A percentile compares a stretch with the other conserved stretches of the same genome.
Conservation (phyloP, 306 rosid genomes). For the Trichosanthes truncata region DNA sequence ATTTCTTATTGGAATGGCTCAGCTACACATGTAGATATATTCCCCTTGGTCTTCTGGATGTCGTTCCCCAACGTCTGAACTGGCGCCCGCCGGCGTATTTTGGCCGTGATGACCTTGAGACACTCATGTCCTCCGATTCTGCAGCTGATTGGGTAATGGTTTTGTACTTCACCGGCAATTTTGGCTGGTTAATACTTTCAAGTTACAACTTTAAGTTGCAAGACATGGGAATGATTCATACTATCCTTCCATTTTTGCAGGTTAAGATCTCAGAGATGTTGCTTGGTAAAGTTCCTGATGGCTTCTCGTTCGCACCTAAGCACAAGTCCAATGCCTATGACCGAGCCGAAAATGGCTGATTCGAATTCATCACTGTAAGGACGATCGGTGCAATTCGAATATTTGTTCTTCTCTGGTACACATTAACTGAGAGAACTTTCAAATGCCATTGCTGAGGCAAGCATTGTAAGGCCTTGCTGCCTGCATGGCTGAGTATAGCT, state of each 20-base stretch:
- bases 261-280: conserved; percentile 74
- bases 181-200: neutral
- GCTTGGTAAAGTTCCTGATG: conserved; percentile 93
- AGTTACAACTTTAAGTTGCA: neutral
- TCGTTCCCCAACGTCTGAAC: conserved; percentile 66
- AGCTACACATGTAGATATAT: conserved; percentile 79
- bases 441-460: neutral
- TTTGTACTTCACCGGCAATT: conserved; percentile 4
- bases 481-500: neutral
- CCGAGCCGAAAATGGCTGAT: conserved; percentile 78
- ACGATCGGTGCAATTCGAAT: neutral
- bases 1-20: conserved; percentile 90
- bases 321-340: conserved; percentile 93
- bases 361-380: neutral
- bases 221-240: neutral
- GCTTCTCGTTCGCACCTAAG: conserved; percentile 67
- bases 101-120: conserved; percentile 87
- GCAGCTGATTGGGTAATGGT: conserved; percentile 89
- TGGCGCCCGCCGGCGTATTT: conserved; percentile 78
- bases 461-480: neutral
- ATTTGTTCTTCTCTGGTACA: neutral
- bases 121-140: conserved; percentile 89
- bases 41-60: conserved; percentile 83
- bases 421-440: neutral
- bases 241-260: conserved; percentile 27